These are phyloP conservation scores for Xanthoparmelia taractica DNA, from an alignment of 495 filamentous ascomycete genomes.

Conservation along the genomic window DNA sequence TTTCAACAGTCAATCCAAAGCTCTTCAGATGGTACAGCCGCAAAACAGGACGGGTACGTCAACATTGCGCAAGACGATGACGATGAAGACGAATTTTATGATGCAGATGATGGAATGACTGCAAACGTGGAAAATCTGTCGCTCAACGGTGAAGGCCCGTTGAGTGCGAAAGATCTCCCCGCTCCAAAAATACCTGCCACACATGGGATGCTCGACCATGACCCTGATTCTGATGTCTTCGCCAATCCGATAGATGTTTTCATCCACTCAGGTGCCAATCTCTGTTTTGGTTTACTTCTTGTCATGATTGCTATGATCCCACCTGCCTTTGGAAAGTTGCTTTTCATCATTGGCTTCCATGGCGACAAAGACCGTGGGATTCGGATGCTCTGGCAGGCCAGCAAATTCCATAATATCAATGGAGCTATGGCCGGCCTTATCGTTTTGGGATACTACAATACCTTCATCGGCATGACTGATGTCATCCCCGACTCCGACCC, in stretches of 20 bases:
- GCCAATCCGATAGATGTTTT: conserved; percentile 71
- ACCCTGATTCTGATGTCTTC: conserved; percentile 51
- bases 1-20: background rate
- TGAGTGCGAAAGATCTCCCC: conserved; percentile 13
- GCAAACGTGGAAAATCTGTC: conserved; percentile 33
- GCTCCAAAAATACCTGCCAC: conserved; percentile 24
- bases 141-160: conserved; percentile 22
- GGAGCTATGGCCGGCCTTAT: conserved; percentile 80
- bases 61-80: conserved; percentile 28
- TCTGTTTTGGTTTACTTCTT: conserved; percentile 82
- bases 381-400: conserved; percentile 84
- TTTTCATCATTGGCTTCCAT: conserved; percentile 84
- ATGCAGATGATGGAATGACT: conserved; percentile 35
- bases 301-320: conserved; percentile 86
- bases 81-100: conserved; percentile 38
- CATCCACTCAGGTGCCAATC: conserved; percentile 75
- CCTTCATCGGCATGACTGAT: conserved; percentile 74
- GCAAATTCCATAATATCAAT: conserved; percentile 80
- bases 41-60: background rate
- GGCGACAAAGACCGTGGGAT: conserved; percentile 82
- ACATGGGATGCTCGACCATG: conserved; percentile 36
- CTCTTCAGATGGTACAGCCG: too few relatives aligned
- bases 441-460: conserved; percentile 81
- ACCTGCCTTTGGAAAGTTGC: conserved; percentile 73
- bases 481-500: conserved; percentile 58